phyloP scores from a whole-genome alignment of 441 rosid genomes.

The Lepidium campestre region DNA sequence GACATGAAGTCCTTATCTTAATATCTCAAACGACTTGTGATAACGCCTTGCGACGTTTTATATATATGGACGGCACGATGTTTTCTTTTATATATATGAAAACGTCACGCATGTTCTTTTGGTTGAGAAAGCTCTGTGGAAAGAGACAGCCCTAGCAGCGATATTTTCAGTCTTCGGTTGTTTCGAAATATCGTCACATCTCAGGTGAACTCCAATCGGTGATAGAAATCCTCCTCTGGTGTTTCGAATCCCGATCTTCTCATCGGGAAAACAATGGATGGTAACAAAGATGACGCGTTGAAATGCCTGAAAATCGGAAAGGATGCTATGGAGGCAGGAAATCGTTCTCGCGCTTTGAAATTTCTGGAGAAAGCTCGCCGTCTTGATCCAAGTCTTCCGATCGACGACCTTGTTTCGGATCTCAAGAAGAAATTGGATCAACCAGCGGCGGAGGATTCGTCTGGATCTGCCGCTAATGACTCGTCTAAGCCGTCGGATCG shows the following conservation, averaged over 20 bases:
- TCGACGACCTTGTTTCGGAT: slow-evolving; percentile 54
- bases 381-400: slow-evolving; percentile 65
- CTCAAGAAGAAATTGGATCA: slow-evolving; percentile 28
- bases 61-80: background rate
- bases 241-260: background rate
- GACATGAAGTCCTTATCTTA: background rate
- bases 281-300: slow-evolving; percentile 93
- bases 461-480: slow-evolving; percentile 30
- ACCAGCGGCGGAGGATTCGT: slow-evolving; percentile 12
- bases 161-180: background rate
- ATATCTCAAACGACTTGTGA: slow-evolving; percentile 2
- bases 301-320: slow-evolving; percentile 78
- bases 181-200: slow-evolving; percentile 7
- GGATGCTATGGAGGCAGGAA: slow-evolving; percentile 62
- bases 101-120: background rate
- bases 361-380: slow-evolving; percentile 84
- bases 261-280: slow-evolving; percentile 49
- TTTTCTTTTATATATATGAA: background rate
- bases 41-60: background rate
- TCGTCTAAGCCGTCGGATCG: slow-evolving; percentile 39
- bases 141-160: background rate
- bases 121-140: slow-evolving; percentile 9
- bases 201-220: slow-evolving; percentile 16
- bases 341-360: slow-evolving; percentile 70
- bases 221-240: background rate